These are phyloP conservation scores for Themeda triandra DNA, from an alignment of 176 grass and related monocot genomes.

Conservation along the genomic window DNA sequence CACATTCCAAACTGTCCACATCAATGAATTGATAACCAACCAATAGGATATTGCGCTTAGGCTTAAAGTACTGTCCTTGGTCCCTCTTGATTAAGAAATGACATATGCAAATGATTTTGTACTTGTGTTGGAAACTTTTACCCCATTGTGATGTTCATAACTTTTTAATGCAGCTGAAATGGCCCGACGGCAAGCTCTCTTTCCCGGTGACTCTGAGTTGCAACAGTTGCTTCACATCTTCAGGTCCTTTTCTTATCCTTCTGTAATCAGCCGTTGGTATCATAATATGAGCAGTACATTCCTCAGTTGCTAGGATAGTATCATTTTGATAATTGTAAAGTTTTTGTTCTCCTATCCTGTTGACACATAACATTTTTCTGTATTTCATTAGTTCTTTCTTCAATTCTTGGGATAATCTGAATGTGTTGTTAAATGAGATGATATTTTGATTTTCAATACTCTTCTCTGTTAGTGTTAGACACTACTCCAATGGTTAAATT, in stretches of 20 bases:
- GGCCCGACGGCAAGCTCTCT: slow-evolving; percentile 79
- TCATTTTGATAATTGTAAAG: background rate
- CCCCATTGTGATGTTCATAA: background rate
- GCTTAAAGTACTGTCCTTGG: background rate
- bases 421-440: background rate
- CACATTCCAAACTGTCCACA: background rate
- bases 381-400: slow-evolving; percentile 1
- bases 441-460: background rate
- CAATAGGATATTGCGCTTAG: background rate
- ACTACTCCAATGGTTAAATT: background rate
- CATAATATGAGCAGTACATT: background rate
- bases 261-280: background rate
- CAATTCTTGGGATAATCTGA: slow-evolving; percentile 5
- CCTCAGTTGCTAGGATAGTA: background rate
- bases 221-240: slow-evolving; percentile 98
- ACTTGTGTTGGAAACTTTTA: background rate
- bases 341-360: background rate
- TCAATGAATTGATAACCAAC: background rate
- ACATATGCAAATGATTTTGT: background rate
- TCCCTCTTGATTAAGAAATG: background rate
- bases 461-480: background rate
- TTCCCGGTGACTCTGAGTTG: slow-evolving; percentile 87
- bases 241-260: slow-evolving; percentile 39
- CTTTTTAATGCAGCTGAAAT: slow-evolving; percentile 81
- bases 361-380: background rate